These are phyloP conservation scores for Colletotrichum brevisporum DNA, from an alignment of 2,329 filamentous ascomycete species.

Conservation along the genomic window DNA sequence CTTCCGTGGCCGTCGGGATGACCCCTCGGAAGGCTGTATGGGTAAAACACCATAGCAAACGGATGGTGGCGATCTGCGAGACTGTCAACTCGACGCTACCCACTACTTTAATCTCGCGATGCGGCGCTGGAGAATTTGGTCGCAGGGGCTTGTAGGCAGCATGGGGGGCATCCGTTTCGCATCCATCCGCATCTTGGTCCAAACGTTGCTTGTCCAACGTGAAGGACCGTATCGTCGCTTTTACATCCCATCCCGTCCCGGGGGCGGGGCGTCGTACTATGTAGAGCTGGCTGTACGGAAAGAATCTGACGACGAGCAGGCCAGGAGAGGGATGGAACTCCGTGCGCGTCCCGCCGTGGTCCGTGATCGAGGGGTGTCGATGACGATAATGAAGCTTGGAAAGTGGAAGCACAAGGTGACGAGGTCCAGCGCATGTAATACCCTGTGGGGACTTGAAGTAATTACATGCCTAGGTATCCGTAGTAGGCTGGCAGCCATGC, in stretches of 20 bases:
- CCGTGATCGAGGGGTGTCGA: constrained; percentile 14
- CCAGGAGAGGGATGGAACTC: not conserved
- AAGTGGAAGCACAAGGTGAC: not conserved
- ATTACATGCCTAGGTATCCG: no score
- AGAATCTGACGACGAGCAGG: constrained; percentile 18
- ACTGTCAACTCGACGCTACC: constrained; percentile 23
- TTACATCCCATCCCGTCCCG: not conserved
- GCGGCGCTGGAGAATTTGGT: not conserved
- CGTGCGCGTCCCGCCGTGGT: not conserved
- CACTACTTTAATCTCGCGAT: constrained; percentile 36
- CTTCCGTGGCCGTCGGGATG: not conserved
- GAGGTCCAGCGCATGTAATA: no score
- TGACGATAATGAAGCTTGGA: constrained; percentile 24
- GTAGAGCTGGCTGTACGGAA: no score
- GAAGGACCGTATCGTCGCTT: no score
- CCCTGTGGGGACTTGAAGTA: no score
- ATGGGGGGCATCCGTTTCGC: not conserved
- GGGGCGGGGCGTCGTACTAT: not conserved
- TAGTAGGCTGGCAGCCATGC: not conserved
- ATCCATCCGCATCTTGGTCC: no score
- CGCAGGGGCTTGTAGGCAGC: not conserved
- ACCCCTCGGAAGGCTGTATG: constrained; percentile 25
- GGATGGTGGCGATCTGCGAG: constrained; percentile 31
- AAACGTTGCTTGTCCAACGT: no score
- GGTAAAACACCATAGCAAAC: constrained; percentile 21